Evolutionary conservation across 2,329 filamentous ascomycete species (phyloP).

Genomic region (Pseudogymnoascus sp.): DNA sequence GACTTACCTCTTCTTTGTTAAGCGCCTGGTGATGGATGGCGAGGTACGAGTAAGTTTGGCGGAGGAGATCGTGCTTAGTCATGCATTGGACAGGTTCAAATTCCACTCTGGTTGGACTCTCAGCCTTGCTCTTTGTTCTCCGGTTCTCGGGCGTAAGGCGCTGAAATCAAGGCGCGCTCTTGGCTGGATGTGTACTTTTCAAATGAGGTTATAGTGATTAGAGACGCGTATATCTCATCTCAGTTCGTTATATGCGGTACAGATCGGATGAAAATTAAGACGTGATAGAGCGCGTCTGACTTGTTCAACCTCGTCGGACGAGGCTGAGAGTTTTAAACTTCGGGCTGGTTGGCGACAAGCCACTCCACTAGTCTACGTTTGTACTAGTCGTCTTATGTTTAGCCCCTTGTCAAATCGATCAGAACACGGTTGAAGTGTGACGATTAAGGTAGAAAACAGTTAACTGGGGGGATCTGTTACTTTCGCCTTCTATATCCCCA

Average conservation of each 20-base stretch:
- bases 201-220: neutral
- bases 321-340: conserved; percentile 8
- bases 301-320: neutral
- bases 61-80: conserved; percentile 2
- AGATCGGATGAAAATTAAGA: neutral
- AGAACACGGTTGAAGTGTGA: conserved; percentile 10
- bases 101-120: neutral
- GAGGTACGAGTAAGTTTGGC: conserved; percentile 2
- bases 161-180: neutral
- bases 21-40: neutral
- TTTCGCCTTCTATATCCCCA: conserved; percentile 4
- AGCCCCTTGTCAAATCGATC: conserved; percentile 10
- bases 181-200: neutral
- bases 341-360: neutral
- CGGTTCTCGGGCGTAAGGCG: neutral
- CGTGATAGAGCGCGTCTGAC: neutral
- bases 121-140: neutral
- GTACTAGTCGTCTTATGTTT: neutral
- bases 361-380: neutral
- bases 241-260: neutral
- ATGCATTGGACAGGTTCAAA: neutral
- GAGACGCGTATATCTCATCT: neutral
- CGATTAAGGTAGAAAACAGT: conserved; percentile 6
- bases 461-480: neutral
- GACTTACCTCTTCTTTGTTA: conserved; percentile 4